Evolutionary conservation across 2,329 filamentous ascomycete species (phyloP).

Genomic region (Penicillium sp.): DNA sequence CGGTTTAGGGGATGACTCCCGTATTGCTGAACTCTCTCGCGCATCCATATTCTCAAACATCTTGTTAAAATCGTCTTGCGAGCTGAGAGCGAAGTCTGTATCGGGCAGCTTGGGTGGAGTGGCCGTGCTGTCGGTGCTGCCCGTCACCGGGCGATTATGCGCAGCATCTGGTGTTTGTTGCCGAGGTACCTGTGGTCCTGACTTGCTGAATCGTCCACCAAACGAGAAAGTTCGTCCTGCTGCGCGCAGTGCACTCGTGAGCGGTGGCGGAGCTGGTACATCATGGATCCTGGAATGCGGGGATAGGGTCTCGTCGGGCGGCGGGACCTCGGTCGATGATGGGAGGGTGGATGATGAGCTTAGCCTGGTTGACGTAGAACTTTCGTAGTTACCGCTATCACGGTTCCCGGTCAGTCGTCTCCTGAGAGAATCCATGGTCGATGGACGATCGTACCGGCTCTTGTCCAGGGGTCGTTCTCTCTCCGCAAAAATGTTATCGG

Average conservation of each 20-base stretch:
- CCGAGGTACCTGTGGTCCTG: constrained; percentile 21
- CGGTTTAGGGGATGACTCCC: constrained; percentile 22
- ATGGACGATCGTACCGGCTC: constrained; percentile 34
- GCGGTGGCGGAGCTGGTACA: constrained; percentile 40
- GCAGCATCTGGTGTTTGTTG: constrained; percentile 26
- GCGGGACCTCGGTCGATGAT: constrained; percentile 50
- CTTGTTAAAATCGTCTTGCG: constrained; percentile 48
- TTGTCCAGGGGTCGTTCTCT: constrained; percentile 34
- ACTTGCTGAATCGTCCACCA: constrained; percentile 43
- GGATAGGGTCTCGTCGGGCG: constrained; percentile 39
- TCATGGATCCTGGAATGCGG: constrained; percentile 41
- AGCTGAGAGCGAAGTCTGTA: constrained; percentile 41
- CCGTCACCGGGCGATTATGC: constrained; percentile 48
- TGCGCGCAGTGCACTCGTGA: constrained; percentile 44
- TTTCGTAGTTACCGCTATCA: constrained; percentile 50
- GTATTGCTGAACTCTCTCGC: constrained; percentile 26
- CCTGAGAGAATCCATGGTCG: constrained; percentile 15
- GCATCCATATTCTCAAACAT: constrained; percentile 52
- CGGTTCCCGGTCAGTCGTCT: constrained; percentile 35
- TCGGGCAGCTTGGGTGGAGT: constrained; percentile 53
- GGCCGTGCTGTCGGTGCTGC: constrained; percentile 51
- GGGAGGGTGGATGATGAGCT: constrained; percentile 57
- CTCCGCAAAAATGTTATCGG: constrained; percentile 41
- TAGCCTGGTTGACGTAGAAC: constrained; percentile 50
- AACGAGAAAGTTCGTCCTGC: constrained; percentile 55